Evolutionary conservation across 148 eudicot species (phyloP), one percentile per base, ranked within the genome.

Genomic region (Persicaria maculosa): DNA sequence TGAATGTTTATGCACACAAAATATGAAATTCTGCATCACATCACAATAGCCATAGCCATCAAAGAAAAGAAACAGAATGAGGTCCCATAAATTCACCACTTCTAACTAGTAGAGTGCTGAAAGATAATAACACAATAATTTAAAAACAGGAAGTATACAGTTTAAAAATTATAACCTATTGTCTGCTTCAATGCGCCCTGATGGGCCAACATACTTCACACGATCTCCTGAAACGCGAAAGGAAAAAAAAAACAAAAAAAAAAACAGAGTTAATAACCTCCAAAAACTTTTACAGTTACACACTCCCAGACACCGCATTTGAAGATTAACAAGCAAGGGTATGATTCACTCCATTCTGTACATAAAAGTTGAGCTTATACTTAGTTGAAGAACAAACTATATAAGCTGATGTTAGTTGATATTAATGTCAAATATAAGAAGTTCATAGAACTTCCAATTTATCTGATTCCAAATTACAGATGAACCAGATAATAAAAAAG

Each of bases 161-260:
- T 47, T 45, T 62, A 75, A 50, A 58, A 62, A 43, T 55, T 68
- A 74, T 81, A 15, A 95, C 99, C 94, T 95, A 82, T 81, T 85
- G 79, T 90, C 93, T 22, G 84, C 84, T 79, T 89, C 94, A 79
- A 81, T 76, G 50, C 44, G 68, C 47, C 81, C 82, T 47, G 91
- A 75, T 47, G 87, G 88, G 64, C 99, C 99, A 80, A 83, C 73
- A 77, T 95, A 95, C 76, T 90, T 95, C 57, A 95, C 89, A 50
- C 94, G 99, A 84, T 95, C 99, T 77, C 99, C 99, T 95, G 87
- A 72, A 76, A 79, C n/a, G 19, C 47, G 22, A 73, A 75, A 62
- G 68, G 44, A 69, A n/a, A n/a, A n/a, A n/a, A n/a, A n/a, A n/a
- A n/a, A n/a, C n/a, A n/a, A n/a, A 68, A 9, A 76, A 48, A 69